These are phyloP conservation scores for Hymenoscyphus linearis DNA, from an alignment of 2,329 filamentous ascomycete species.

Conservation along the genomic window DNA sequence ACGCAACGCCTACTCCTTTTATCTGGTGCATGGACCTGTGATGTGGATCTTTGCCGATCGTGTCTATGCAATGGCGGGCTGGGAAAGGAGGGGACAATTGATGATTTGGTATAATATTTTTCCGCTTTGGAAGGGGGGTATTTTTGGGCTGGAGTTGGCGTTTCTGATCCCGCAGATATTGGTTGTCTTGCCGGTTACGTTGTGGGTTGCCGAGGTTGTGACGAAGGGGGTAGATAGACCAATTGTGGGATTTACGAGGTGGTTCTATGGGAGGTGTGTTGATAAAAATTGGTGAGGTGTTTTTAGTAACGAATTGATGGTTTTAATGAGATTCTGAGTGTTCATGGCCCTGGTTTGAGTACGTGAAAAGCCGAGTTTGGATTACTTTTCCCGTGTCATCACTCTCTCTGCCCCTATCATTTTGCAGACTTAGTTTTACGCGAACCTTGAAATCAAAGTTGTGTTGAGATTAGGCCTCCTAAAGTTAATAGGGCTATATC, in stretches of 20 bases:
- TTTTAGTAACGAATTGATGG: not conserved
- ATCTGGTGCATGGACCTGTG: constrained; percentile 60
- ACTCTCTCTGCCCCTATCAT: too few species aligned
- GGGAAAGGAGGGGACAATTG: constrained; percentile 38
- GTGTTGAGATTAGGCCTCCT: too few species aligned
- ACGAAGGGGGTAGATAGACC: constrained; percentile 46
- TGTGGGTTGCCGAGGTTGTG: constrained; percentile 41
- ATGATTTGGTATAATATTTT: constrained; percentile 56
- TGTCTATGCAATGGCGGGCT: constrained; percentile 57
- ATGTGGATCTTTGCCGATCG: constrained; percentile 56
- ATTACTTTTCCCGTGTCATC: too few species aligned
- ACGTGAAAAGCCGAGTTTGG: too few species aligned
- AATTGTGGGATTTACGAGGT: constrained; percentile 40
- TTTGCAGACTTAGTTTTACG: too few species aligned
- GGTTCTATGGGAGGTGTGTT: not conserved
- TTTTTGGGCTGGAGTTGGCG: constrained; percentile 40
- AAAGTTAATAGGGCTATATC: too few species aligned
- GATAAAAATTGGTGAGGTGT: not conserved
- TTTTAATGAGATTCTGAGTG: too few species aligned
- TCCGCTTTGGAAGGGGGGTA: constrained; percentile 58
- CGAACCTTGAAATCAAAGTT: too few species aligned
- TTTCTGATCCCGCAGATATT: constrained; percentile 47
- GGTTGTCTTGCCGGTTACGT: constrained; percentile 45
- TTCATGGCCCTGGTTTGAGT: too few species aligned
- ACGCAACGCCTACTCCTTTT: constrained; percentile 56